These are phyloP conservation scores for Cinchona pubescens DNA, from an alignment of 257 asterid genomes.

Conservation along the genomic window DNA sequence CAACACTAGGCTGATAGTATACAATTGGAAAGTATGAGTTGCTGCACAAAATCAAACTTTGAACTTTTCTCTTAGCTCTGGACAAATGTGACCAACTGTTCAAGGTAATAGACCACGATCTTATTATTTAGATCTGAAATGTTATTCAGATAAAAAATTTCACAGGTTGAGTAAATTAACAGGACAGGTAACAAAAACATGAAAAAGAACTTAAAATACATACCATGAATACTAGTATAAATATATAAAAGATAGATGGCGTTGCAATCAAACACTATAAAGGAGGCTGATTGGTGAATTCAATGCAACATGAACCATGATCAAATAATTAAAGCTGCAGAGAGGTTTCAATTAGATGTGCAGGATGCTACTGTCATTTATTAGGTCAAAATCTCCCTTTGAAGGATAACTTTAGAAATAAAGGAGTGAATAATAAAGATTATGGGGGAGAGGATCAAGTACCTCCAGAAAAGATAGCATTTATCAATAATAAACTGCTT, in stretches of 20 bases:
- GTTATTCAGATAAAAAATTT: background rate
- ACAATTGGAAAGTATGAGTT: background rate
- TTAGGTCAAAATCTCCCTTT: slow-evolving; percentile 3
- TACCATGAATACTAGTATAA: background rate
- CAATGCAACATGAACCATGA: background rate
- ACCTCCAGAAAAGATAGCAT: background rate
- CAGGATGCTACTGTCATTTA: background rate
- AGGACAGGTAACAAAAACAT: background rate
- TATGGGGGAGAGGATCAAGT: background rate
- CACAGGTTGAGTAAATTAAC: background rate
- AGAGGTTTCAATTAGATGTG: background rate
- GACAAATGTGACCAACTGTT: background rate
- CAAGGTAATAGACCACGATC: background rate
- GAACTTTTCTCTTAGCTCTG: background rate
- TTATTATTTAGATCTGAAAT: background rate
- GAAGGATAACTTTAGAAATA: no score
- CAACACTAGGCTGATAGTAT: background rate
- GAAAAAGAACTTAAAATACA: background rate
- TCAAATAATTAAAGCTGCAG: background rate
- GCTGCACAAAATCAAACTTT: background rate
- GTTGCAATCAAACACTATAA: background rate
- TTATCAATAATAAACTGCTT: background rate
- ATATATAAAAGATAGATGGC: background rate
- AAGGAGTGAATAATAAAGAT: no score
- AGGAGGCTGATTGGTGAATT: background rate